phyloP scores from a whole-genome alignment of 495 filamentous ascomycete genomes.

The Lindgomyces ingoldianus region DNA sequence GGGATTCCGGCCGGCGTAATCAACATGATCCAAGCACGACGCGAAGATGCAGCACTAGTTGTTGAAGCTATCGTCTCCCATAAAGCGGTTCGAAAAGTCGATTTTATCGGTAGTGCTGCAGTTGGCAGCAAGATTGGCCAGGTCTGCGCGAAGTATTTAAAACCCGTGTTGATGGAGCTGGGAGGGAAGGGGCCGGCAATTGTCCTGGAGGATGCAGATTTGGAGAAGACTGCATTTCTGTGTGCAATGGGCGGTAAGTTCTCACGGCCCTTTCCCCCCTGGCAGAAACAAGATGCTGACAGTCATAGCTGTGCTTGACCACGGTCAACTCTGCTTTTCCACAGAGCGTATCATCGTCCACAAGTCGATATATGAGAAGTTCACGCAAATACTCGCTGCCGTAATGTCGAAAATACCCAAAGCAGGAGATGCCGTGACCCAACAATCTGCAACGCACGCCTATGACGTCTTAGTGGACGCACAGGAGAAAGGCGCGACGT shows the following conservation, averaged over 20 bases:
- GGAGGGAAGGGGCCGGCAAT: slow-evolving; percentile 43
- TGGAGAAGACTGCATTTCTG: slow-evolving; percentile 37
- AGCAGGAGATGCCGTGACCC: slow-evolving; percentile 25
- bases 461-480: slow-evolving; percentile 32
- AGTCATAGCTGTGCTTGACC: slow-evolving; percentile 41
- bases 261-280: too few species aligned
- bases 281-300: too few species aligned
- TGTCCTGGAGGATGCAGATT: slow-evolving; percentile 43
- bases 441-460: slow-evolving; percentile 37
- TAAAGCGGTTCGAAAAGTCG: slow-evolving; percentile 40
- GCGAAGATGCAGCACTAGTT: slow-evolving; percentile 37
- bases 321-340: slow-evolving; percentile 46
- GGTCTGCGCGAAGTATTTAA: slow-evolving; percentile 41
- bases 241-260: slow-evolving; percentile 40
- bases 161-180: slow-evolving; percentile 43
- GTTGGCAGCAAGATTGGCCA: slow-evolving; percentile 41
- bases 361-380: slow-evolving; percentile 18
- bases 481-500: slow-evolving; percentile 29
- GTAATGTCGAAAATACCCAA: slow-evolving; percentile 30
- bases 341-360: slow-evolving; percentile 44
- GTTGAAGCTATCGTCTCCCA: slow-evolving; percentile 40
- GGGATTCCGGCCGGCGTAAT: slow-evolving; percentile 39
- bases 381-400: slow-evolving; percentile 28
- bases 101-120: slow-evolving; percentile 42
- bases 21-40: slow-evolving; percentile 35